Base-by-base conservation (phyloP, 805 yeast genomes). In the Spathaspora gorwiae region DNA sequence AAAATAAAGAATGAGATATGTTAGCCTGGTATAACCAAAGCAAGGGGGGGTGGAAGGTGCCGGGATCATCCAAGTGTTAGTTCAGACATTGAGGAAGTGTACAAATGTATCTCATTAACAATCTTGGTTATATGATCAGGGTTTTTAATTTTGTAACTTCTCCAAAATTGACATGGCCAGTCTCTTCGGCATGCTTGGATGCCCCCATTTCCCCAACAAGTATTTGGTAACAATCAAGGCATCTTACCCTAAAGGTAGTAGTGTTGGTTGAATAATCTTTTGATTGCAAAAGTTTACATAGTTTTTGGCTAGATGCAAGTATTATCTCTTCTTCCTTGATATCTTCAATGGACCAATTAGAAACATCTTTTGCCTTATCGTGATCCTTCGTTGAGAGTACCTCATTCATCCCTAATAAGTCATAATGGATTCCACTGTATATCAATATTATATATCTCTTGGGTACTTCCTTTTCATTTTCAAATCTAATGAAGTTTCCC, bases 371-470 rank as follows among this genome's bases (percentile, higher is more conserved):
- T 1, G 49, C 55, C 19, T 59, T 60, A 19, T 61, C 63, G 12
- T 56, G 54, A 10, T 50, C 54, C 11, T 41, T 48, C 5, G 51
- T 55, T 1, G 61, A 49, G 43, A 54, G 45, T 7, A 31, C 41
- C 1, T 31, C 6, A 27, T 73, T 64, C 37, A 71, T 61, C n/a
- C 73, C 78, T 31, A 80, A 68, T 1, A 82, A 67, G 59, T 86
- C 94, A 59, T 84, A 86, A 62, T 86, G 95, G 40, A 85, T 76
- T 0, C 94, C 94, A 35, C 78, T 74, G 56, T 84, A 86, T 8
- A 82, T 62, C 15, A 86, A 64, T 12, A 78, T 63, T n/a, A 81
- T 72, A 54, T 75, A 81, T 5, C 58, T 58, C 1, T 55, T 51
- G 4, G 66, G 65, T 1, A 53, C 48, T n/a, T 54, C 75, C 39